Evolutionary conservation across 148 eudicot species (phyloP).

Genomic region (Rheum nobile): DNA sequence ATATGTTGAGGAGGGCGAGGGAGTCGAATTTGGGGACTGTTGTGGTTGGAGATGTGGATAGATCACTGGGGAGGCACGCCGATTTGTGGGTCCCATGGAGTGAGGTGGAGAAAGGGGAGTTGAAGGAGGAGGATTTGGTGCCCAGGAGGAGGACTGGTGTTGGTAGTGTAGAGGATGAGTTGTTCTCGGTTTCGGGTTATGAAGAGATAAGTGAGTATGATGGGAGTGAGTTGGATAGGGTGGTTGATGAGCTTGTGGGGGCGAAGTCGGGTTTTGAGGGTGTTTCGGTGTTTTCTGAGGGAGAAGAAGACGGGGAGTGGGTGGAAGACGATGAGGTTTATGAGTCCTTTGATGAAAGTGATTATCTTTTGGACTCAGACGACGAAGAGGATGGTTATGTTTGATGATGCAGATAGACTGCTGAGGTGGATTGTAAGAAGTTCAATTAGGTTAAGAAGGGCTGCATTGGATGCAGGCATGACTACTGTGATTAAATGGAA

Average conservation of each 20-base stretch:
- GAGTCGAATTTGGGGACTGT: conserved; percentile 79
- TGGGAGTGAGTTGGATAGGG: conserved; percentile 26
- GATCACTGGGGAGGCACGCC: conserved; percentile 65
- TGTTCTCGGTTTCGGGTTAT: conserved; percentile 30
- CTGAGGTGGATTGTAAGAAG: neutral
- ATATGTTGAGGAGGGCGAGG: conserved; percentile 75
- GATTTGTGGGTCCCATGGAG: conserved; percentile 82
- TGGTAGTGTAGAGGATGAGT: conserved; percentile 18
- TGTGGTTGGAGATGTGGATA: conserved; percentile 71
- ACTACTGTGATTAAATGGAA: neutral
- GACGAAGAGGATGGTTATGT: conserved; percentile 25
- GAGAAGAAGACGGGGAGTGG: conserved; percentile 37
- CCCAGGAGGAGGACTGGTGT: conserved; percentile 25
- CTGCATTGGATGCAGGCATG: neutral
- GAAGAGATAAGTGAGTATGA: conserved; percentile 22
- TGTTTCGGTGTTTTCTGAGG: conserved; percentile 40
- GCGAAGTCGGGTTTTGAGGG: conserved; percentile 19
- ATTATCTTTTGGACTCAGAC: conserved; percentile 9
- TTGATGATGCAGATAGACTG: neutral
- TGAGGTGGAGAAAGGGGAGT: conserved; percentile 64
- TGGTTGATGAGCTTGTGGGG: conserved; percentile 41
- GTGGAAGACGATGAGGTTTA: neutral
- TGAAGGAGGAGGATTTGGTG: conserved; percentile 60
- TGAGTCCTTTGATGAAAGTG: neutral
- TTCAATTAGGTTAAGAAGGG: too few relatives aligned